These are phyloP conservation scores for Cyberlindnera amylophila DNA, from an alignment of 805 yeast genomes.

Conservation along the genomic window DNA sequence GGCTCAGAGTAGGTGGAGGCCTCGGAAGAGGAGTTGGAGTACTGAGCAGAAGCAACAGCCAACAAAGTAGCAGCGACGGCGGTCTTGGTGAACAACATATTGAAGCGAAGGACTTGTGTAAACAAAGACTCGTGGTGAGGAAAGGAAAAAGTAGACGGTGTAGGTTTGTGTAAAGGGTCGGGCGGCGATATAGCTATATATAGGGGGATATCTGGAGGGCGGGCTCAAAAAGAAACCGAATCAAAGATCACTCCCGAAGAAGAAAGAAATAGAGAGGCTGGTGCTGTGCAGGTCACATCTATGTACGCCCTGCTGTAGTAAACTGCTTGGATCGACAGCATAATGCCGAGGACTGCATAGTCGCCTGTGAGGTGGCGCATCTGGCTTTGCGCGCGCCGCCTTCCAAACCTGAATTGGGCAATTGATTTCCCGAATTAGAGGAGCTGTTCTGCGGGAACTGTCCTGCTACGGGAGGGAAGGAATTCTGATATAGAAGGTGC, in stretches of 20 bases:
- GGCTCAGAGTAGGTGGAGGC: conserved; percentile 13
- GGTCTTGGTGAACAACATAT: conserved; percentile 16
- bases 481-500: too few relatives aligned
- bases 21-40: conserved; percentile 14
- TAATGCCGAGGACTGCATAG: neutral
- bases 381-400: too few relatives aligned
- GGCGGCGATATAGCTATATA: neutral
- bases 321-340: neutral
- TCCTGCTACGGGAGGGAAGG: too few relatives aligned
- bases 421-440: too few relatives aligned
- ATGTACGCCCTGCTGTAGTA: neutral
- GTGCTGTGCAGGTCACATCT: conserved; percentile 1
- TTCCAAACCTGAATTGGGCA: too few relatives aligned
- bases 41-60: conserved; percentile 20
- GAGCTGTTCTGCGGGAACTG: too few relatives aligned
- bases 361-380: too few relatives aligned
- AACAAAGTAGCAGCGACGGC: conserved; percentile 13
- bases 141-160: neutral
- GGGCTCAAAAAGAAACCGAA: neutral
- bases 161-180: neutral
- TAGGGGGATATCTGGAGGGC: neutral
- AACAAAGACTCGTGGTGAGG: conserved; percentile 5
- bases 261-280: conserved; percentile 3
- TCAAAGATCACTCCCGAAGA: conserved; percentile 1
- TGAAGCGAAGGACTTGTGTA: conserved; percentile 10